These are phyloP conservation scores for Prunus kanzakura DNA, from an alignment of 306 rosid species.

Conservation along the genomic window DNA sequence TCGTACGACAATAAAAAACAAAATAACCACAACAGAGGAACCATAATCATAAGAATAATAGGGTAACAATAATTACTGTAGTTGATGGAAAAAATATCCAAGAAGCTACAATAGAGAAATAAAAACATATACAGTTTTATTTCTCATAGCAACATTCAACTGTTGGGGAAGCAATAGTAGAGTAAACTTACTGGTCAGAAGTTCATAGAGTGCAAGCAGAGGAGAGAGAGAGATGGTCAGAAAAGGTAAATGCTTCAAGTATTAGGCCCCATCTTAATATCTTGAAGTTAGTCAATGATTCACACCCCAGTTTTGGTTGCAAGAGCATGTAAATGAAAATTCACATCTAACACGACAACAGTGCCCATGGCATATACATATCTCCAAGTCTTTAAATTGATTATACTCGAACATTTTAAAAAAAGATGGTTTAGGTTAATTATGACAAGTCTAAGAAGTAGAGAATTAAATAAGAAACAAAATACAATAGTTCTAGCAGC, in stretches of 20 bases:
- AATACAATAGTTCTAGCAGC: too few species aligned
- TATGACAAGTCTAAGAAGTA: background rate
- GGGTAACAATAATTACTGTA: too few species aligned
- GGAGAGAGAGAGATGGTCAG: background rate
- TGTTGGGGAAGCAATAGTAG: background rate
- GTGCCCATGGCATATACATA: background rate
- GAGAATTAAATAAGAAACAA: background rate
- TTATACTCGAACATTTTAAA: background rate
- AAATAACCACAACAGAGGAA: background rate
- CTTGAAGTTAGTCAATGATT: background rate
- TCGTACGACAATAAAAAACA: background rate
- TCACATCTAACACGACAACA: background rate
- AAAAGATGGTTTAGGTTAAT: background rate
- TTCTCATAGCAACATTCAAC: background rate
- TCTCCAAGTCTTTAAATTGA: background rate
- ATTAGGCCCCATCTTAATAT: background rate
- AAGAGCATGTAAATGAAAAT: background rate
- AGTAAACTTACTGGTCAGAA: background rate
- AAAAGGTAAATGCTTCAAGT: background rate
- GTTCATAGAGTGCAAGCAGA: background rate
- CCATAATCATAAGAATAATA: too few species aligned
- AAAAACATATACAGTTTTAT: background rate
- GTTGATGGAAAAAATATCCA: conserved; percentile 25
- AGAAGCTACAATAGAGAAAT: conserved; percentile 58
- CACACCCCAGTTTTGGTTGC: background rate